phyloP scores from a whole-genome alignment of 2,329 filamentous ascomycete species.

The Tolypocladium amazonense region DNA sequence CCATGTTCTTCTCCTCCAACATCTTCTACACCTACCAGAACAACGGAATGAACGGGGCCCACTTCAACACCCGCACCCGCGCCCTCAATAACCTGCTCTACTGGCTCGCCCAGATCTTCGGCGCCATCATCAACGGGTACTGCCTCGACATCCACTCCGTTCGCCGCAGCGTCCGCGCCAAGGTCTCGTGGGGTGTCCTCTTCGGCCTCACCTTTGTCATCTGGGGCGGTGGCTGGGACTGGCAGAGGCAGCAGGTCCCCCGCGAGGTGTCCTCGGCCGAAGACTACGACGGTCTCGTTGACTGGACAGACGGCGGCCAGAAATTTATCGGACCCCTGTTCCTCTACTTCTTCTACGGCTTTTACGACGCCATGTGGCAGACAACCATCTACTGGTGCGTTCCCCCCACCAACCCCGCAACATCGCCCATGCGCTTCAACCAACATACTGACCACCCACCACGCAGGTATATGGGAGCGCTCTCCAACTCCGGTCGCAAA shows the following conservation, averaged over 20 bases:
- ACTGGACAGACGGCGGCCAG: conserved; percentile 53
- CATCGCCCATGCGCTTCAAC: background rate
- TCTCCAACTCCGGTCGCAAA: conserved; percentile 87
- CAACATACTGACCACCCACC: background rate
- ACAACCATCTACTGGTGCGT: conserved; percentile 86
- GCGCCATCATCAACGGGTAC: conserved; percentile 35
- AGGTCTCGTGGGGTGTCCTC: conserved; percentile 53
- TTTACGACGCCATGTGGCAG: conserved; percentile 86
- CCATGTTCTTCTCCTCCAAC: conserved; percentile 45
- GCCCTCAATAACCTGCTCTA: conserved; percentile 43
- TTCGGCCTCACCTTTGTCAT: conserved; percentile 63
- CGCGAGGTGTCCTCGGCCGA: conserved; percentile 22
- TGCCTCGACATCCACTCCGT: conserved; percentile 56
- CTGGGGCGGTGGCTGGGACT: conserved; percentile 77
- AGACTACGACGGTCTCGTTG: conserved; percentile 21
- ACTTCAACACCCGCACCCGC: conserved; percentile 44
- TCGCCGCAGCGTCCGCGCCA: conserved; percentile 63
- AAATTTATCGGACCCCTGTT: conserved; percentile 63
- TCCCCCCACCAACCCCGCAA: conserved; percentile 5
- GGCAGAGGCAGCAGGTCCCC: conserved; percentile 44
- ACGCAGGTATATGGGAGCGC: conserved; percentile 73
- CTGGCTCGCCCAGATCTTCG: conserved; percentile 47
- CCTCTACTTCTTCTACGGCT: conserved; percentile 81
- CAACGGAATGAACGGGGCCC: conserved; percentile 41
- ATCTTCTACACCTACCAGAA: conserved; percentile 51